Evolutionary conservation across 2,329 filamentous ascomycete genomes (phyloP), one percentile per base, ranked within the genome.

Genomic region (Penicillium brasilianum): DNA sequence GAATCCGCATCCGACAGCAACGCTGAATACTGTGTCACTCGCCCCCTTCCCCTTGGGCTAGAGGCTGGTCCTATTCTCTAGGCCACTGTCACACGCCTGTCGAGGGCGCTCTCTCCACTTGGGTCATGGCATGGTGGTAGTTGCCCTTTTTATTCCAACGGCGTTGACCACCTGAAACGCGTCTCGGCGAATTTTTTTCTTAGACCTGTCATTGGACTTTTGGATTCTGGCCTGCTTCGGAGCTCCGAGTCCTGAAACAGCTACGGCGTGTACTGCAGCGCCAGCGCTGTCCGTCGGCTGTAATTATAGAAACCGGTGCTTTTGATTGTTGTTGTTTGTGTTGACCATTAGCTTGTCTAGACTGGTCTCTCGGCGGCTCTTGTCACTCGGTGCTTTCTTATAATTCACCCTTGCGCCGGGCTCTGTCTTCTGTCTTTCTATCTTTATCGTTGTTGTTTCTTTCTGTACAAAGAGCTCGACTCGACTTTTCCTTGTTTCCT

Each of bases 251-350:
- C 37, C 49, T 69, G 68, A 70, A 65, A 70, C 68, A 65, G 62
- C 60, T 25, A 66, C 64, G 50, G 37, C 53, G 18, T 28, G 39
- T 28, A 30, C 20, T 30, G 51, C 51, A 54, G 51, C 46, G 46
- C 36, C 49, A 55, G 22, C 58, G 43, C 55, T 43, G 53, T 43
- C 41, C 41, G 20, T 46, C 51, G 46, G 22, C 58, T 55, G 60
- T 66, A 66, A 67, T 69, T 62, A 69, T 67, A 69, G 65, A 64
- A 69, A 60, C 60, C 51, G 14, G 9, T 22, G 13, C 20, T 37
- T 20, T 52, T 14, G 37, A n/a, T 37, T 20, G 32, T 20, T 41
- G 32, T 25, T 28, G 30, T 25, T 34, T 4, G 14, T 22, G 16
- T 52, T 52, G 48, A 20, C 30, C 25, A 61, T 62, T 65, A 57